A percentile compares a stretch with the other conserved stretches of the same genome.
Evolutionary conservation across 2,329 filamentous ascomycete genomes (phyloP).

Genomic region (Chrysoporthe austroafricana): DNA sequence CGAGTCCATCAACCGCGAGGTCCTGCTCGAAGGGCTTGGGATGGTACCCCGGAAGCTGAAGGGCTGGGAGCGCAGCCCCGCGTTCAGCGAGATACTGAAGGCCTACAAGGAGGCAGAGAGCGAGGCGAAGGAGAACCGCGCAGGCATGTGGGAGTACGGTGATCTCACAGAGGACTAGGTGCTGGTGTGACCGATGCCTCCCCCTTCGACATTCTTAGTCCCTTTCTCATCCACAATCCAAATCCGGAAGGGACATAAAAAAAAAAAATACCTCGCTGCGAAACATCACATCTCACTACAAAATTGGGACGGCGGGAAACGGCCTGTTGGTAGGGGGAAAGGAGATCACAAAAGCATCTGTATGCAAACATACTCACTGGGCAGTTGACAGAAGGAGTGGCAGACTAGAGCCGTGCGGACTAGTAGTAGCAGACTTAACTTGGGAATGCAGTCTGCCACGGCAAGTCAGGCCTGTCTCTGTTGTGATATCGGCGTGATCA

Average conservation of each 20-base stretch:
- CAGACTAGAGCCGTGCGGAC: background rate
- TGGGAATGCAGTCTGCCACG: background rate
- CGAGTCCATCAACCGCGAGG: slow-evolving; percentile 87
- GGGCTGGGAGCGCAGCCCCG: slow-evolving; percentile 78
- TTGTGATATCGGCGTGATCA: background rate
- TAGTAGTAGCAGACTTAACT: background rate
- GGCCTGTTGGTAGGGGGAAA: background rate
- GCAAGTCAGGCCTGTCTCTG: background rate
- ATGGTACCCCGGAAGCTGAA: slow-evolving; percentile 93
- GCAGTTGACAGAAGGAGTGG: background rate
- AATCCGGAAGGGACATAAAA: background rate
- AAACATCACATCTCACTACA: too few species aligned
- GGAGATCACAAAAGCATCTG: background rate
- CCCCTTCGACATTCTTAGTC: background rate
- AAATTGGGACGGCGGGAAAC: background rate
- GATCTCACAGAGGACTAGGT: slow-evolving; percentile 86
- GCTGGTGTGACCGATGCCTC: background rate
- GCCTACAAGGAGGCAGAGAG: slow-evolving; percentile 74
- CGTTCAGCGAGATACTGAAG: slow-evolving; percentile 71
- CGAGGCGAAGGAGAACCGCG: slow-evolving; percentile 76
- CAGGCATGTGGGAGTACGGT: slow-evolving; percentile 98
- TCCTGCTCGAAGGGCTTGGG: slow-evolving; percentile 80
- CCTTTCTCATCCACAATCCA: too few species aligned
- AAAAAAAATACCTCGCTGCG: background rate
- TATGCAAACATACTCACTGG: background rate